These are phyloP conservation scores for Clavispora vitiphila DNA, from an alignment of 805 yeast species.

Conservation along the genomic window DNA sequence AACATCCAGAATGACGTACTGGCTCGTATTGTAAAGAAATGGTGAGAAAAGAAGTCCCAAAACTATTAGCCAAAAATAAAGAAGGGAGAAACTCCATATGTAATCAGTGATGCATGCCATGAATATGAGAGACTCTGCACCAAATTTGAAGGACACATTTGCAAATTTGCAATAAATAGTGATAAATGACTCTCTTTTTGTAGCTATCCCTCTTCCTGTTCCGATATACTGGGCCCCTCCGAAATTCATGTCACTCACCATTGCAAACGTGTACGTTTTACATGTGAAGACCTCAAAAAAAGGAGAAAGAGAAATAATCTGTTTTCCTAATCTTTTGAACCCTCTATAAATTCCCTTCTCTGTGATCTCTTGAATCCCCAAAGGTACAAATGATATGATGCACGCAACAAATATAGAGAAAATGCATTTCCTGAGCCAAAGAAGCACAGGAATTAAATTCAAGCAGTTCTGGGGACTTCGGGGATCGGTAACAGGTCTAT, in stretches of 20 bases:
- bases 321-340: conserved; percentile 62
- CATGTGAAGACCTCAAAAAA: conserved; percentile 81
- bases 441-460: conserved; percentile 67
- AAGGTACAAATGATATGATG: conserved; percentile 74
- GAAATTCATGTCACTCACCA: conserved; percentile 64
- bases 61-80: conserved; percentile 97
- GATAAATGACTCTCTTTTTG: conserved; percentile 72
- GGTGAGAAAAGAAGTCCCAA: conserved; percentile 88
- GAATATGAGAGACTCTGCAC: conserved; percentile 33
- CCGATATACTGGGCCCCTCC: conserved; percentile 88
- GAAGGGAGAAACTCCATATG: conserved; percentile 86
- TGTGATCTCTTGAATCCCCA: conserved; percentile 71
- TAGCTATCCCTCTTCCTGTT: conserved; percentile 84
- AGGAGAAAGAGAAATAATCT: conserved; percentile 67
- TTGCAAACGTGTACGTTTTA: conserved; percentile 69
- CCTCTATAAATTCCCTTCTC: conserved; percentile 82
- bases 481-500: conserved; percentile 64
- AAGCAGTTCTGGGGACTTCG: conserved; percentile 67
- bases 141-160: conserved; percentile 70
- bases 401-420: conserved; percentile 78
- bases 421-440: conserved; percentile 79
- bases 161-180: conserved; percentile 74
- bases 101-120: conserved; percentile 36
- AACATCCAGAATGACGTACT: conserved; percentile 93
- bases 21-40: conserved; percentile 95